These are phyloP conservation scores for Alopecurus myosuroides DNA, from an alignment of 176 grass and related monocot species.

Conservation along the genomic window DNA sequence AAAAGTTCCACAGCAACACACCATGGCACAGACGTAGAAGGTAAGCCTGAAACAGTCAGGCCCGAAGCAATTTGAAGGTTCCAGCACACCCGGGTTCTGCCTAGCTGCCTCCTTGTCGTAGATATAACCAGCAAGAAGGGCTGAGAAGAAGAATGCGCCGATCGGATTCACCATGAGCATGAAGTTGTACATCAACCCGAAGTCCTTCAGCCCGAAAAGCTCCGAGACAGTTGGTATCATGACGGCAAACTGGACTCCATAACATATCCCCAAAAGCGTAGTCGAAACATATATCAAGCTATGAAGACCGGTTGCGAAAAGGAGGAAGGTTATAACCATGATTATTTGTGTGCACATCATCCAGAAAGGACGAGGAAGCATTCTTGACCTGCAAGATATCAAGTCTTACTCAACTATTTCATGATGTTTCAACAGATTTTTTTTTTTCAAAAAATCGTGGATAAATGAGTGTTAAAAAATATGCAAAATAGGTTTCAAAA, in stretches of 20 bases:
- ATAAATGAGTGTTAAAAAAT: neutral
- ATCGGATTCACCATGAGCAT: conserved; percentile 90
- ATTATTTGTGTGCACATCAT: conserved; percentile 90
- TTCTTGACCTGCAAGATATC: conserved; percentile 64
- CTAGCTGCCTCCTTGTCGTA: conserved; percentile 75
- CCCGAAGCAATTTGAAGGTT: conserved; percentile 53
- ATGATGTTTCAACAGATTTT: neutral
- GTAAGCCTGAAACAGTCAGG: conserved; percentile 81
- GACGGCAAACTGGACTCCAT: conserved; percentile 80
- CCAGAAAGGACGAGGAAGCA: conserved; percentile 90
- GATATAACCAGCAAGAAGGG: conserved; percentile 78
- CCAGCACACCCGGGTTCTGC: conserved; percentile 51
- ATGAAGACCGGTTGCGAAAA: conserved; percentile 60
- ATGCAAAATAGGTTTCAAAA: too few relatives aligned
- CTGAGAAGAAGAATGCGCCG: conserved; percentile 82
- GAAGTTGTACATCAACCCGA: conserved; percentile 91
- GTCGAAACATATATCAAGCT: conserved; percentile 67
- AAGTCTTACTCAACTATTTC: neutral
- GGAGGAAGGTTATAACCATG: conserved; percentile 80
- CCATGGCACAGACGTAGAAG: conserved; percentile 57
- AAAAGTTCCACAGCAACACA: conserved; percentile 65
- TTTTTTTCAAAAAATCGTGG: neutral
- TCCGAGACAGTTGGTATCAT: conserved; percentile 92
- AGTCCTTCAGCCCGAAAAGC: conserved; percentile 79
- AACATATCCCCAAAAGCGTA: conserved; percentile 71